Evolutionary conservation across 1,139 yeast species (phyloP).

Genomic region (Lodderomyces beijingensis): DNA sequence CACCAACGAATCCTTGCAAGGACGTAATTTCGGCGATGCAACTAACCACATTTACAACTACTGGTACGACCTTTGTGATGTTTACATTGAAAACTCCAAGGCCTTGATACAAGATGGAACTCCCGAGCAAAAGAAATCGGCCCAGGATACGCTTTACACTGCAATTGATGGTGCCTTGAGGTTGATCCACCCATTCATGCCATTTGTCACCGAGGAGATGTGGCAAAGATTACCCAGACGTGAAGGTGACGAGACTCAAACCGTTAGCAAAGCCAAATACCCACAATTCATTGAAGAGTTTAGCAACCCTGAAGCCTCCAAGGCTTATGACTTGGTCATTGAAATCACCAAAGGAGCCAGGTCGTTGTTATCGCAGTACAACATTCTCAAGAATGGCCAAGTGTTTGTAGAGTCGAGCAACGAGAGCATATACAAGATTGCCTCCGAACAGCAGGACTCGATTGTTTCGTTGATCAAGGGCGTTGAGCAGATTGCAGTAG

Average conservation of each 20-base stretch:
- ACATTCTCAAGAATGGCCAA: slow-evolving; percentile 81
- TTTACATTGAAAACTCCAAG: slow-evolving; percentile 96
- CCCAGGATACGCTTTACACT: slow-evolving; percentile 90
- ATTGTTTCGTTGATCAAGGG: slow-evolving; percentile 91
- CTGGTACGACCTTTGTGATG: slow-evolving; percentile 97
- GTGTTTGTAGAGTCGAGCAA: slow-evolving; percentile 70
- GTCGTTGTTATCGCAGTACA: slow-evolving; percentile 86
- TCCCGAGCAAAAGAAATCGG: slow-evolving; percentile 76
- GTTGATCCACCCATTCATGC: slow-evolving; percentile 98
- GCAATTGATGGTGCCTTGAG: slow-evolving; percentile 88
- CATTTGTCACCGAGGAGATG: slow-evolving; percentile 93
- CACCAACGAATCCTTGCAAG: slow-evolving; percentile 65
- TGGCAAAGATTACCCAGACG: slow-evolving; percentile 98
- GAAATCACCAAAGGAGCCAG: slow-evolving; percentile 90
- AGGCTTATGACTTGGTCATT: slow-evolving; percentile 77
- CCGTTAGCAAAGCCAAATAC: slow-evolving; percentile 78
- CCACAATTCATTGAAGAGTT: slow-evolving; percentile 64
- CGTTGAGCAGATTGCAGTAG: slow-evolving; percentile 66
- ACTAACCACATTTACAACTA: slow-evolving; percentile 85
- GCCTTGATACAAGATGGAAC: slow-evolving; percentile 88
- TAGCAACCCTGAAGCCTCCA: slow-evolving; percentile 59
- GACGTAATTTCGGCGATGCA: slow-evolving; percentile 84
- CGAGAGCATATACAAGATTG: slow-evolving; percentile 46
- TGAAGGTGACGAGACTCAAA: slow-evolving; percentile 58
- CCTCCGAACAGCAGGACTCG: slow-evolving; percentile 70